Evolutionary conservation across 306 rosid genomes (phyloP).

Genomic region (Cicer arietinum): DNA sequence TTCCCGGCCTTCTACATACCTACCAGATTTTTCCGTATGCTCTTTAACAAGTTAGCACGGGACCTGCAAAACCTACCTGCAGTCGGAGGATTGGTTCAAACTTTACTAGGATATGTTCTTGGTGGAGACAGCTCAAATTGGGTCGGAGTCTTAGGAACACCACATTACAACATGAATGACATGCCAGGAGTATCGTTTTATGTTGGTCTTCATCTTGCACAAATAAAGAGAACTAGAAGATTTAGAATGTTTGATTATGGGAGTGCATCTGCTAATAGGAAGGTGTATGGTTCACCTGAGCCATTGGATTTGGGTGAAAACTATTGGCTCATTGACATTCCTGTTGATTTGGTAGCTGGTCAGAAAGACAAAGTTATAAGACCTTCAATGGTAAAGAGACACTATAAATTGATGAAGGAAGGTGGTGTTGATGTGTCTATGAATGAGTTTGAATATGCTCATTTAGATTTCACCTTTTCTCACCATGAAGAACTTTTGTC

Average conservation of each 20-base stretch:
- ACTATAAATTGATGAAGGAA: conserved; percentile 74
- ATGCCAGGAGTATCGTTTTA: conserved; percentile 93
- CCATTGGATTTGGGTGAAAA: conserved; percentile 78
- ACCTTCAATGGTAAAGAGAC: conserved; percentile 88
- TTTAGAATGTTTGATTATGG: conserved; percentile 87
- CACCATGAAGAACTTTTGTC: conserved; percentile 89
- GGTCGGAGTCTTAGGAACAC: conserved; percentile 85
- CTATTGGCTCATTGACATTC: conserved; percentile 70
- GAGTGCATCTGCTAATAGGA: conserved; percentile 57
- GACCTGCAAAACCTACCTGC: conserved; percentile 92
- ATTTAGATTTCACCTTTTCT: conserved; percentile 92
- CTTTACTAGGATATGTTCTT: conserved; percentile 73
- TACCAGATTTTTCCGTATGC: conserved; percentile 90
- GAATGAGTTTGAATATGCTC: conserved; percentile 87
- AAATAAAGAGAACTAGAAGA: conserved; percentile 71
- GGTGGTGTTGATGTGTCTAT: conserved; percentile 69
- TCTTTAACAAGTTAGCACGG: conserved; percentile 85
- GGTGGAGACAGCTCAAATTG: conserved; percentile 99
- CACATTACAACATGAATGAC: conserved; percentile 96
- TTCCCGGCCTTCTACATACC: conserved; percentile 90
- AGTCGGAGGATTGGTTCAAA: conserved; percentile 93
- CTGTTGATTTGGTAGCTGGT: conserved; percentile 93
- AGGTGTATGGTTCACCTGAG: conserved; percentile 67
- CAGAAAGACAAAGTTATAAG: conserved; percentile 80
- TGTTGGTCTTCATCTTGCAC: conserved; percentile 84